Percentiles rank a stretch among this genome's conserved stretches.
Conservation (phyloP, 2,329 filamentous ascomycete genomes). For the Myriosclerotinia duriaeana region DNA sequence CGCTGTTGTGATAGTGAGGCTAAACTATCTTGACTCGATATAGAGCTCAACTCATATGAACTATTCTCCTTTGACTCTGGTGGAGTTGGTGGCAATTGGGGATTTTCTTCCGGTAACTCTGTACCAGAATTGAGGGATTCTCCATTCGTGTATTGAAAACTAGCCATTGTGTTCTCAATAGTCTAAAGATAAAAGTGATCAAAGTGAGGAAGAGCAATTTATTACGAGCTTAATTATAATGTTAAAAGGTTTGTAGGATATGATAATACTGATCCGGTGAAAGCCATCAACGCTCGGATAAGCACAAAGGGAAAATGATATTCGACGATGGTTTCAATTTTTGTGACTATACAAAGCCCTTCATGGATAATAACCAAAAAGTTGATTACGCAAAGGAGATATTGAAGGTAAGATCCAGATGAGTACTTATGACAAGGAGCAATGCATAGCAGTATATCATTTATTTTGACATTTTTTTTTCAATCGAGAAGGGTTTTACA, state of each 20-base stretch:
- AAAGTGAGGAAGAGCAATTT: neutral
- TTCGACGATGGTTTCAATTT: conserved; percentile 5
- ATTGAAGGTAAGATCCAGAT: neutral
- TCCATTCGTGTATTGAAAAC: neutral
- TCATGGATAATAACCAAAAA: neutral
- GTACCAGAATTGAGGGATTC: neutral
- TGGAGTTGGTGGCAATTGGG: conserved; percentile 35
- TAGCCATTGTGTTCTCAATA: conserved; percentile 3
- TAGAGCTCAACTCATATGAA: conserved; percentile 31
- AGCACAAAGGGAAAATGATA: neutral
- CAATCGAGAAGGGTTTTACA: neutral
- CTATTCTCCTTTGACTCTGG: conserved; percentile 36
- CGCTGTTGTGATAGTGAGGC: conserved; percentile 22
- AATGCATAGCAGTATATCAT: neutral
- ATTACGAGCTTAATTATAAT: neutral
- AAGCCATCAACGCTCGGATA: neutral
- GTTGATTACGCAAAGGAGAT: neutral
- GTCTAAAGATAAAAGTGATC: neutral
- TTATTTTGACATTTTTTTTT: neutral
- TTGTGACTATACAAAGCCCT: neutral
- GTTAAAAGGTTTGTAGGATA: neutral
- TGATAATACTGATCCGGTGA: neutral
- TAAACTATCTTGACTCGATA: conserved; percentile 31
- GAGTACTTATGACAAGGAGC: conserved; percentile 2
- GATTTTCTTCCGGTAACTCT: neutral